Percentiles rank a stretch among this genome's conserved stretches.
Evolutionary conservation across 352 stramenopile genomes (phyloP).

Genomic region (Phytophthora chlamydospora): DNA sequence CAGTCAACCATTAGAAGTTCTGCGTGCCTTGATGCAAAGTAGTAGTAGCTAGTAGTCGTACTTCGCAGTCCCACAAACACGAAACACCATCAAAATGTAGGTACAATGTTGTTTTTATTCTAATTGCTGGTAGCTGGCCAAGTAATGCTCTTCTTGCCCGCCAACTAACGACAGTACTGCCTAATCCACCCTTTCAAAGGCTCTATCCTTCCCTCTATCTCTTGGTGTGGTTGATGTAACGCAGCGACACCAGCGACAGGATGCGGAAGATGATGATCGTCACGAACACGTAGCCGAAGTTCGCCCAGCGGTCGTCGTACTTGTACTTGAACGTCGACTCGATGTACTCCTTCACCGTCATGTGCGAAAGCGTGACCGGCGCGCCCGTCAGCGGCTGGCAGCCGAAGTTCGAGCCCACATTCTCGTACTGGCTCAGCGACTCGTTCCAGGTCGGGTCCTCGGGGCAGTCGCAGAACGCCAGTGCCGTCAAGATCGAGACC

Average conservation of each 20-base stretch:
- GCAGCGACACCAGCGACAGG: slow-evolving; percentile 11
- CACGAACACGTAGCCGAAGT: slow-evolving; percentile 17
- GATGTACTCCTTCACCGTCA: slow-evolving; percentile 16
- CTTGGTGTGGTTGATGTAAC: slow-evolving; percentile 13
- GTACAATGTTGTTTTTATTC: slow-evolving; percentile 7
- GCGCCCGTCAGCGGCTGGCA: slow-evolving; percentile 12
- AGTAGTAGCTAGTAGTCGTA: no score
- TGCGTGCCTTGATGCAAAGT: no score
- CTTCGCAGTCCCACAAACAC: neutral
- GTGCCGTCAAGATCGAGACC: slow-evolving; percentile 9
- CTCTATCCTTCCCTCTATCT: slow-evolving; percentile 3
- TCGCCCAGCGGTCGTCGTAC: slow-evolving; percentile 12
- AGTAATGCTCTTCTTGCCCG: slow-evolving; percentile 9
- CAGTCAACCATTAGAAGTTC: no score
- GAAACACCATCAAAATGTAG: neutral
- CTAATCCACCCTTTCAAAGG: slow-evolving; percentile 1
- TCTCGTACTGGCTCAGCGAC: slow-evolving; percentile 11
- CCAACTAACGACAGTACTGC: slow-evolving; percentile 1
- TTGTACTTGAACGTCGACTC: slow-evolving; percentile 17
- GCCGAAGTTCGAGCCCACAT: slow-evolving; percentile 10
- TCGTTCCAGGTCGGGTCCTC: slow-evolving; percentile 12
- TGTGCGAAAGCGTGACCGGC: slow-evolving; percentile 10
- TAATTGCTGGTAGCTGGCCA: slow-evolving; percentile 5
- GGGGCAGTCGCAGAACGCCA: slow-evolving; percentile 9
- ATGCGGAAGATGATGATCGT: slow-evolving; percentile 13